Conservation (phyloP, 306 rosid species). For the Mucuna pruriens region DNA sequence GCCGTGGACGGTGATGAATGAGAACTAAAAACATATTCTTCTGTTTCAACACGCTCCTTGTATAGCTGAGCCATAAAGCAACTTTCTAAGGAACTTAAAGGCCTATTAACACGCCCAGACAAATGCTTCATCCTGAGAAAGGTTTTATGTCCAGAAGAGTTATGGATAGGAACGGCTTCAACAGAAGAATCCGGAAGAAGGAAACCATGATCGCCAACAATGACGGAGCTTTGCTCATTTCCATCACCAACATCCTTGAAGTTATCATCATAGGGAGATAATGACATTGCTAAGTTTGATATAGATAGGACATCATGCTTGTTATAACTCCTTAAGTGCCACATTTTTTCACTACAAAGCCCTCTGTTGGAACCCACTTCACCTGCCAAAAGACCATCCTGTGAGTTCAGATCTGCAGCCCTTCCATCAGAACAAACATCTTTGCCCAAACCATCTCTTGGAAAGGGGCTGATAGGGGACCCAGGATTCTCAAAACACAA, state of each 20-base stretch:
- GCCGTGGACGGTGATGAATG: constrained; percentile 48
- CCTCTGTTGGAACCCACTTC: constrained; percentile 55
- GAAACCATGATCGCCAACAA: constrained; percentile 39
- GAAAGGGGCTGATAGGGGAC: constrained; percentile 28
- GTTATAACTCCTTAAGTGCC: constrained; percentile 22
- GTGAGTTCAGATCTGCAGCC: constrained; percentile 34
- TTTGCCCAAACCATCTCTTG: constrained; percentile 42
- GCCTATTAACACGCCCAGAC: constrained; percentile 45
- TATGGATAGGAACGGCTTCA: constrained; percentile 45
- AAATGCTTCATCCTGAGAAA: constrained; percentile 50
- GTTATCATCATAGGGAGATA: constrained; percentile 38
- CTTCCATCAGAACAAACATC: constrained; percentile 41
- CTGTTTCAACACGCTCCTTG: constrained; percentile 62
- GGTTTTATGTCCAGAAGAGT: constrained; percentile 53
- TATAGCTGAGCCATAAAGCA: constrained; percentile 78
- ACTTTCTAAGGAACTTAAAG: constrained; percentile 75
- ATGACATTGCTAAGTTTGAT: constrained; percentile 45
- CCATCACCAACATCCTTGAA: constrained; percentile 40
- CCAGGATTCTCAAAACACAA: constrained; percentile 46
- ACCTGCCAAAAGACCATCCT: constrained; percentile 39
- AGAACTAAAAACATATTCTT: constrained; percentile 57
- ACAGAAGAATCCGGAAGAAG: constrained; percentile 32
- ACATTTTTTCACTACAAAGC: constrained; percentile 37
- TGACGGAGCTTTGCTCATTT: constrained; percentile 29
- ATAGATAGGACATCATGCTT: constrained; percentile 49